phyloP scores from a whole-genome alignment of 306 rosid genomes.

The Sicyos baderoa region DNA sequence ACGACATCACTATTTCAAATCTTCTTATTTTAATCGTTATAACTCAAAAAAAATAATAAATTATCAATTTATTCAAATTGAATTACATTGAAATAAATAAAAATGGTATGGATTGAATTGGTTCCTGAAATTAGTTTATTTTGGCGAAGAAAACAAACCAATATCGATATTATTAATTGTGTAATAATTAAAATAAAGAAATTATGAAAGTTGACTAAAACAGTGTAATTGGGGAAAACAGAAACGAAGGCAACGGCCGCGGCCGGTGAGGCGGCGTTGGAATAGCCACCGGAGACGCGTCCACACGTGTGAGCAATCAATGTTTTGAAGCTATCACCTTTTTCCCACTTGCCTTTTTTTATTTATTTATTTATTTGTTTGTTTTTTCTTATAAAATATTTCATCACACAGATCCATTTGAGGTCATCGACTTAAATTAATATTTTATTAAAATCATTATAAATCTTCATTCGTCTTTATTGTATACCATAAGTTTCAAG shows the following conservation, averaged over 20 bases:
- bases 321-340: neutral
- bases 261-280: conserved; percentile 42
- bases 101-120: too few relatives aligned
- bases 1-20: too few relatives aligned
- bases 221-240: neutral
- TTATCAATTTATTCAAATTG: too few relatives aligned
- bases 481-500: neutral
- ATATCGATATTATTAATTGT: too few relatives aligned
- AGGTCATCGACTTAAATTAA: neutral
- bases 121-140: too few relatives aligned
- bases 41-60: too few relatives aligned
- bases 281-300: conserved; percentile 44
- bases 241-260: conserved; percentile 17
- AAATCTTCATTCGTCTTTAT: neutral
- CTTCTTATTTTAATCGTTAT: too few relatives aligned
- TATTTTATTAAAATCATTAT: neutral
- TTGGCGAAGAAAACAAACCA: too few relatives aligned
- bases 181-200: neutral
- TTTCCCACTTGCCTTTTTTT: neutral
- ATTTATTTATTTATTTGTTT: too few relatives aligned
- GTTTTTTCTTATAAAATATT: neutral
- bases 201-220: neutral
- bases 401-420: neutral
- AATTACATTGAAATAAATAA: too few relatives aligned
- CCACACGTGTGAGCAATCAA: conserved; percentile 44